Evolutionary conservation across 2,329 filamentous ascomycete species (phyloP).

Genomic region (Arachnomyces sp.): DNA sequence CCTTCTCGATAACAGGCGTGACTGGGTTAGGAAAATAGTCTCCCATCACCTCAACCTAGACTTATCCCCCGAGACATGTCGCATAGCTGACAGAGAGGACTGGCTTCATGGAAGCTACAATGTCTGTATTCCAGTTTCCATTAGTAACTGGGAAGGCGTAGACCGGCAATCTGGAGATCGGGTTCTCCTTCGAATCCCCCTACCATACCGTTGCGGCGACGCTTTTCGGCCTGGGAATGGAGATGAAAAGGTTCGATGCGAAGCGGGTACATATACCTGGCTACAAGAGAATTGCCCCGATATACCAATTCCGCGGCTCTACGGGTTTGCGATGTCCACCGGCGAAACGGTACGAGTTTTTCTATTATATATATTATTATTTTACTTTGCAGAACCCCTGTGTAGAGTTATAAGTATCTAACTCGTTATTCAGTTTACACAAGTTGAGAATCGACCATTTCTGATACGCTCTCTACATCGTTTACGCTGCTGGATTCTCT

Average conservation of each 20-base stretch:
- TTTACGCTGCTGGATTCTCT: neutral
- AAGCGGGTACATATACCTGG: slow-evolving; percentile 12
- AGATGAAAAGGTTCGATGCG: slow-evolving; percentile 14
- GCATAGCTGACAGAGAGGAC: slow-evolving; percentile 2
- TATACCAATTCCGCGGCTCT: slow-evolving; percentile 11
- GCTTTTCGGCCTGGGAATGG: slow-evolving; percentile 4
- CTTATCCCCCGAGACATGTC: slow-evolving; percentile 4
- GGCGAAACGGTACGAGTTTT: too few relatives aligned
- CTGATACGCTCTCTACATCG: slow-evolving; percentile 1
- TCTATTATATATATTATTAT: too few relatives aligned
- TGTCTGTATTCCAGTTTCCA: slow-evolving; percentile 11
- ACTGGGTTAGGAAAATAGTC: slow-evolving; percentile 6
- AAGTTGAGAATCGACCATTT: neutral
- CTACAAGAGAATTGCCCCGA: slow-evolving; percentile 8
- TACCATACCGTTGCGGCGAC: slow-evolving; percentile 10
- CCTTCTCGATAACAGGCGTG: neutral
- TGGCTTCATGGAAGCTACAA: slow-evolving; percentile 16
- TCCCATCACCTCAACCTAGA: slow-evolving; percentile 6
- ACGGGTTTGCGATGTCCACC: slow-evolving; percentile 6
- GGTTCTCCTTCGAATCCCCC: slow-evolving; percentile 8
- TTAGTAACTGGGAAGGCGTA: slow-evolving; percentile 4
- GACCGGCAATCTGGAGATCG: slow-evolving; percentile 1
- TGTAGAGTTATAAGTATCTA: neutral
- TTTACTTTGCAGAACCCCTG: too few relatives aligned
- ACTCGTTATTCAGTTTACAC: neutral